phyloP scores from a whole-genome alignment of 495 filamentous ascomycete species.

The Diplogelasinospora grovesii region DNA sequence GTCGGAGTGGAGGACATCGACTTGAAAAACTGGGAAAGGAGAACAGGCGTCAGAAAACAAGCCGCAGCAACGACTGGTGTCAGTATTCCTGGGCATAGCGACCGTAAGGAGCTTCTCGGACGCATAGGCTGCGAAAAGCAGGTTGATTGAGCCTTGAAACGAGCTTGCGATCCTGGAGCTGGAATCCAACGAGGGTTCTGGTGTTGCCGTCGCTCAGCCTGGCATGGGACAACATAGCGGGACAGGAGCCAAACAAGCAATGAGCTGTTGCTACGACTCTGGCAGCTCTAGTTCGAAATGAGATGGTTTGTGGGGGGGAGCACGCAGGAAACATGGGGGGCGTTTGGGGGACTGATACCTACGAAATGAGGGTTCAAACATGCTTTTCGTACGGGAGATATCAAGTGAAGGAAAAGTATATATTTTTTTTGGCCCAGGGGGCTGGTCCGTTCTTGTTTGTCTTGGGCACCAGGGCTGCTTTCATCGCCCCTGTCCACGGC shows the following conservation, averaged over 20 bases:
- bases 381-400: not conserved
- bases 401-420: not conserved
- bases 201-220: not conserved
- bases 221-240: slow-evolving; percentile 1
- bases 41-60: slow-evolving; percentile 37
- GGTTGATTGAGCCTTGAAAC: slow-evolving; percentile 31
- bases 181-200: not conserved
- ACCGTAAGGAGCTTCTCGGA: slow-evolving; percentile 65
- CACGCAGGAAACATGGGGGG: not conserved
- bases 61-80: slow-evolving; percentile 46
- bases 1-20: slow-evolving; percentile 57
- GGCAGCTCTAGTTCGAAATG: too few relatives aligned
- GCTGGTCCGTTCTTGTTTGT: not conserved
- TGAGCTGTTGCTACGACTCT: too few relatives aligned
- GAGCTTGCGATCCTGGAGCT: too few relatives aligned
- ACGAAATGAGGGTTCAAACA: not conserved
- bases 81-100: slow-evolving; percentile 60
- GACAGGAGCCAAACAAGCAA: not conserved
- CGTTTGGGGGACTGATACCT: slow-evolving; percentile 2
- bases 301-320: not conserved
- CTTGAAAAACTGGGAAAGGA: slow-evolving; percentile 46
- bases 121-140: slow-evolving; percentile 71
- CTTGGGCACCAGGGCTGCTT: too few relatives aligned
- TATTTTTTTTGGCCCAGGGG: not conserved
- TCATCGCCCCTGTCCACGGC: too few relatives aligned